A percentile compares a stretch with the other conserved stretches of the same genome.
These are phyloP conservation scores for Hypoxylon fragiforme DNA, from an alignment of 495 filamentous ascomycete genomes.

Conservation along the genomic window DNA sequence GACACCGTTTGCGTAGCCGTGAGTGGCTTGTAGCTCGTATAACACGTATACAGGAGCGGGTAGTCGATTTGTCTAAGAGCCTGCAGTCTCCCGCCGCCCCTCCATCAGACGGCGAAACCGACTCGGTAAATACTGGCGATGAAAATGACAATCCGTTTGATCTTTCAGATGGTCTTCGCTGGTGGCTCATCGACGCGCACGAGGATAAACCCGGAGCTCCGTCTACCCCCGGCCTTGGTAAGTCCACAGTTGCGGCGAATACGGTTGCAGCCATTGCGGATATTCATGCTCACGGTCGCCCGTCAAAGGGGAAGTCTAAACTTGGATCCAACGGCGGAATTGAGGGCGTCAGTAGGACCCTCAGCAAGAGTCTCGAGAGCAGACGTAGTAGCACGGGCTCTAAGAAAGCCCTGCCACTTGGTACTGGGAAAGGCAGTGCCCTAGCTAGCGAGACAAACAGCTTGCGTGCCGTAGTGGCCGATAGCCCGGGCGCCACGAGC, in stretches of 20 bases:
- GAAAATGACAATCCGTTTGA: conserved; percentile 98
- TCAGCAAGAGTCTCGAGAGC: conserved; percentile 86
- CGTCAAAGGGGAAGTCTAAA: conserved; percentile 53
- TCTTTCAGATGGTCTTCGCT: conserved; percentile 89
- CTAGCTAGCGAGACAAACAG: conserved; percentile 56
- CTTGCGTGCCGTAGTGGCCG: conserved; percentile 43
- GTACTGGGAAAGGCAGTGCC: conserved; percentile 45
- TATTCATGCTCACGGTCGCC: conserved; percentile 56
- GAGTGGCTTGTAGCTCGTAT: conserved; percentile 97
- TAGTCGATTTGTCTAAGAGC: conserved; percentile 87
- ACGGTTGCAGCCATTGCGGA: conserved; percentile 75
- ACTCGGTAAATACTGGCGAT: conserved; percentile 54
- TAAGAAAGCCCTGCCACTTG: conserved; percentile 63
- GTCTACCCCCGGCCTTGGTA: conserved; percentile 82
- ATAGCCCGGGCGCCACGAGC: conserved; percentile 43
- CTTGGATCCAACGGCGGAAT: conserved; percentile 53
- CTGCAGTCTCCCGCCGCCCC: conserved; percentile 38
- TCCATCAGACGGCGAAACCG: conserved; percentile 40
- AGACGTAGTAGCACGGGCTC: conserved; percentile 83
- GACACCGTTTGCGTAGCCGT: conserved; percentile 75
- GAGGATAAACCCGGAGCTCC: conserved; percentile 97
- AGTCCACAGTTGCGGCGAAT: conserved; percentile 87
- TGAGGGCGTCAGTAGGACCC: conserved; percentile 72
- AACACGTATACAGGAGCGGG: conserved; percentile 84
- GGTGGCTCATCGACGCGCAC: conserved; percentile 90